Conservation (phyloP, 495 filamentous ascomycete species). For the Aspergillus avenaceus region DNA sequence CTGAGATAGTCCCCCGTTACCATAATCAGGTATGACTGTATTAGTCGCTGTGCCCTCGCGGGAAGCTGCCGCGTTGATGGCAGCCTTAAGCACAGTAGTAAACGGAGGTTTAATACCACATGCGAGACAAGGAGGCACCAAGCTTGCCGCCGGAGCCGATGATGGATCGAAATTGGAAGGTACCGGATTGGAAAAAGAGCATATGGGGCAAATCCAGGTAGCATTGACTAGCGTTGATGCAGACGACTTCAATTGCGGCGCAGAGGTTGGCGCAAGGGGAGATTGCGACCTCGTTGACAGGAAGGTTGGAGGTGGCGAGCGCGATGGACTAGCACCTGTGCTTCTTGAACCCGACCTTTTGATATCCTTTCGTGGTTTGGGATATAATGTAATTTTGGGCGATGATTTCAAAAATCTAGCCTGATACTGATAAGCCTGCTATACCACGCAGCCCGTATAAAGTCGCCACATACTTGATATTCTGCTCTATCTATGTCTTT, state of each 20-base stretch:
- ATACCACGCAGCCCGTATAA: background rate
- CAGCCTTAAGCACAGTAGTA: constrained; percentile 75
- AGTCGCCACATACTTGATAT: constrained; percentile 63
- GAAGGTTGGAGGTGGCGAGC: constrained; percentile 17
- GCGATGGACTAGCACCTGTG: constrained; percentile 30
- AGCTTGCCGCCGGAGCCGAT: constrained; percentile 67
- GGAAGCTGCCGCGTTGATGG: constrained; percentile 63
- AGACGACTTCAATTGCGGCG: constrained; percentile 13
- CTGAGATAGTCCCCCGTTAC: constrained; percentile 1
- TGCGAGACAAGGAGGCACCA: constrained; percentile 80
- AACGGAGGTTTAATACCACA: constrained; percentile 93
- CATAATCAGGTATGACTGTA: constrained; percentile 11
- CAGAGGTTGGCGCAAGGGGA: constrained; percentile 17
- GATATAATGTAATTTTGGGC: constrained; percentile 82
- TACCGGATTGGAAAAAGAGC: constrained; percentile 93
- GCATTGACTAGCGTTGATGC: constrained; percentile 47
- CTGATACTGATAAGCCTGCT: constrained; percentile 39
- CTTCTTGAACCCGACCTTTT: constrained; percentile 32
- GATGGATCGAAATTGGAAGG: constrained; percentile 87
- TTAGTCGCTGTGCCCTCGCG: constrained; percentile 36
- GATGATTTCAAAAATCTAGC: constrained; percentile 95
- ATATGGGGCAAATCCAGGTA: constrained; percentile 98
- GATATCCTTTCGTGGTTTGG: constrained; percentile 72
- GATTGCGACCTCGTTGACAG: constrained; percentile 21
- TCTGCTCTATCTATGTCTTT: constrained; percentile 90